Conservation (phyloP, 1,284 basidiomycete species). For the Leccinum fuscescens region DNA sequence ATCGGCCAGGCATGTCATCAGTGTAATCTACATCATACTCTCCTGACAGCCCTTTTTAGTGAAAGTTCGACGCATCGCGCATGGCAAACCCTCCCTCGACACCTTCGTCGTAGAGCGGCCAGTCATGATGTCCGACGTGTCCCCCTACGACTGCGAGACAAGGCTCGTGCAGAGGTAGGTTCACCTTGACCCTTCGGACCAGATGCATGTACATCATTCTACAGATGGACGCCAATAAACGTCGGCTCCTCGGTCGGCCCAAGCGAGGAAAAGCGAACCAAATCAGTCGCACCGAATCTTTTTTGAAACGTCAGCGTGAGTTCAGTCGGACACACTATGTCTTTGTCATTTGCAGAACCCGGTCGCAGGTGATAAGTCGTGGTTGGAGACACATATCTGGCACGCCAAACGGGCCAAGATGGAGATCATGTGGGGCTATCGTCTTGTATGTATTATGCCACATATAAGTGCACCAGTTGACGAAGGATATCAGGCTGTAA, state of each 20-base stretch:
- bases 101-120: slow-evolving; percentile 85
- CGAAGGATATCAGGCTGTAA: slow-evolving; percentile 50
- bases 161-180: slow-evolving; percentile 77
- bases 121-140: slow-evolving; percentile 90
- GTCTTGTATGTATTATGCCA: slow-evolving; percentile 54
- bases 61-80: slow-evolving; percentile 71
- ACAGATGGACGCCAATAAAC: slow-evolving; percentile 77
- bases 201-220: slow-evolving; percentile 6
- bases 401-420: slow-evolving; percentile 94
- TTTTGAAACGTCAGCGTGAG: slow-evolving; percentile 69
- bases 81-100: slow-evolving; percentile 89
- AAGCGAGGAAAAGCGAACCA: slow-evolving; percentile 59
- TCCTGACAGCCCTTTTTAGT: slow-evolving; percentile 33
- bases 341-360: neutral
- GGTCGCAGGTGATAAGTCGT: slow-evolving; percentile 69
- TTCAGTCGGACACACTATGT: neutral
- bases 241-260: slow-evolving; percentile 51
- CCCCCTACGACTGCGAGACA: slow-evolving; percentile 74
- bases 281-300: slow-evolving; percentile 48
- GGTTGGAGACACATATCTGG: slow-evolving; percentile 94
- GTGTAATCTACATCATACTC: neutral
- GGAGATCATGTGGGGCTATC: slow-evolving; percentile 86
- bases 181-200: neutral
- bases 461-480: neutral
- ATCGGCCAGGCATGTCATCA: slow-evolving; percentile 57